Evolutionary conservation across 805 yeast genomes (phyloP).

Genomic region (Hanseniaspora pseudoguilliermondii): DNA sequence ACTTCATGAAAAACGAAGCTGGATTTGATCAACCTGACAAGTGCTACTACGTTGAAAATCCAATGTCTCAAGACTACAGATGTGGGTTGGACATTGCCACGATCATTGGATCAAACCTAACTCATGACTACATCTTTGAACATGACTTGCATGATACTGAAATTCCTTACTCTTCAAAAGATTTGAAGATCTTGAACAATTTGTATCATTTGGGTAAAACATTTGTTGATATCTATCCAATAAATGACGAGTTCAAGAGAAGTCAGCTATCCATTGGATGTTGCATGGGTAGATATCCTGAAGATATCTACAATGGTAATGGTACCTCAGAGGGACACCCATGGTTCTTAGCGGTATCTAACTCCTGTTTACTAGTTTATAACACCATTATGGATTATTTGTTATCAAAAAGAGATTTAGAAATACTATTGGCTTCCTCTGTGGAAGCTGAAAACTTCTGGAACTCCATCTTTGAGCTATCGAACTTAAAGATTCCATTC

Average conservation of each 20-base stretch:
- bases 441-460: slow-evolving; percentile 8
- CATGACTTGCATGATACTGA: slow-evolving; percentile 24
- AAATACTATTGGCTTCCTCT: slow-evolving; percentile 2
- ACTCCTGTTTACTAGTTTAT: slow-evolving; percentile 31
- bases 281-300: slow-evolving; percentile 86
- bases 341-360: slow-evolving; percentile 72
- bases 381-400: slow-evolving; percentile 34
- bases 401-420: slow-evolving; percentile 49
- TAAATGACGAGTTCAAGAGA: slow-evolving; percentile 39
- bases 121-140: slow-evolving; percentile 29
- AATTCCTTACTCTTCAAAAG: slow-evolving; percentile 53
- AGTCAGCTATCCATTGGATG: slow-evolving; percentile 35
- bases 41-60: slow-evolving; percentile 62
- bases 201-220: slow-evolving; percentile 48
- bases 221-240: slow-evolving; percentile 66
- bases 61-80: slow-evolving; percentile 36
- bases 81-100: slow-evolving; percentile 72
- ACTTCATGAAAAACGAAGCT: slow-evolving; percentile 23
- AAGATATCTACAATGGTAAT: slow-evolving; percentile 73
- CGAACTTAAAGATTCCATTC: slow-evolving; percentile 6
- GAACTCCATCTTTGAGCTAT: slow-evolving; percentile 8
- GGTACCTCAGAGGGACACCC: slow-evolving; percentile 74
- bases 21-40: slow-evolving; percentile 30
- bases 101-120: slow-evolving; percentile 33
- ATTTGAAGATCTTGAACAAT: slow-evolving; percentile 48